These are phyloP conservation scores for Megacollybia marginata DNA, from an alignment of 768 basidiomycete genomes.

Conservation along the genomic window DNA sequence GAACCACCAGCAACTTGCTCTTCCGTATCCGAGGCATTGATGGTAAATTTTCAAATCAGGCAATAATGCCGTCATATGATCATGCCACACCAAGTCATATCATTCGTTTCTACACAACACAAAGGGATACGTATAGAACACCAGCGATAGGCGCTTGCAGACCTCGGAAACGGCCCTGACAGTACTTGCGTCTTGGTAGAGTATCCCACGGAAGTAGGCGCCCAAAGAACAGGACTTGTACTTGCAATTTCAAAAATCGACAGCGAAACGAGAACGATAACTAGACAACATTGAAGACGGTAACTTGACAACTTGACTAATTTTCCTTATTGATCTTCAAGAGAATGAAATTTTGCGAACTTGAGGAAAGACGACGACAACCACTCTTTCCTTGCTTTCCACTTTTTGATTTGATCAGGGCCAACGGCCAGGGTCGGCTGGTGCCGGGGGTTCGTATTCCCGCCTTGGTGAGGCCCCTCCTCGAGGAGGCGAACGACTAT, in stretches of 20 bases:
- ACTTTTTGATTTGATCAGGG: conserved; percentile 58
- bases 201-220: not conserved
- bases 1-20: conserved; percentile 30
- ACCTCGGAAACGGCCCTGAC: too few species aligned
- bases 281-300: conserved; percentile 47
- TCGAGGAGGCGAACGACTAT: conserved; percentile 74
- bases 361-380: conserved; percentile 25
- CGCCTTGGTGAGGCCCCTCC: conserved; percentile 46
- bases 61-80: too few species aligned
- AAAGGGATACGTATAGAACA: too few species aligned
- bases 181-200: not conserved
- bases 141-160: too few species aligned
- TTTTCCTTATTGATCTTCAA: conserved; percentile 22
- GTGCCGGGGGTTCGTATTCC: conserved; percentile 36
- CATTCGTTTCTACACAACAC: too few species aligned
- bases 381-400: conserved; percentile 33
- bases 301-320: conserved; percentile 65
- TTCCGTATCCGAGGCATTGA: conserved; percentile 68
- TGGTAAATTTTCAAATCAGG: not conserved
- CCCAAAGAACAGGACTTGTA: conserved; percentile 18
- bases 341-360: conserved; percentile 21
- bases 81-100: too few species aligned
- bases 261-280: conserved; percentile 41
- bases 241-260: conserved; percentile 40
- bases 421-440: conserved; percentile 31